These are phyloP conservation scores for Cercospora berteroae DNA, from an alignment of 2,329 filamentous ascomycete genomes.

Conservation along the genomic window DNA sequence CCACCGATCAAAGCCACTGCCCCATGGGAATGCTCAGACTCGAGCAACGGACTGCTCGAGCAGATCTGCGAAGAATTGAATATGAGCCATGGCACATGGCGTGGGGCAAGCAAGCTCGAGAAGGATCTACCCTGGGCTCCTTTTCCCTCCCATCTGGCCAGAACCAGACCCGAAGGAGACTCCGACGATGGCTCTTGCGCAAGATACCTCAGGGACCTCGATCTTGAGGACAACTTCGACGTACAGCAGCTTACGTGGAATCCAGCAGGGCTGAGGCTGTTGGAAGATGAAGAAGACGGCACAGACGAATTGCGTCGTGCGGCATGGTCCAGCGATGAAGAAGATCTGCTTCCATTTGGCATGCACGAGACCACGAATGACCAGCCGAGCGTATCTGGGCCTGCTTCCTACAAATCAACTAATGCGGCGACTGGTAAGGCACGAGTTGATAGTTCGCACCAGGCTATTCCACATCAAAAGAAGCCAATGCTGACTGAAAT, in stretches of 20 bases:
- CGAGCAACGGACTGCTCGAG: slow-evolving; percentile 33
- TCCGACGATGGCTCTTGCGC: slow-evolving; percentile 42
- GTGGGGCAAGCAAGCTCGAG: slow-evolving; percentile 41
- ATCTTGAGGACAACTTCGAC: slow-evolving; percentile 38
- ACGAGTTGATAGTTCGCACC: neutral
- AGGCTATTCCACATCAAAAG: neutral
- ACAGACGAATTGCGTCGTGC: slow-evolving; percentile 32
- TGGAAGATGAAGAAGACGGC: slow-evolving; percentile 42
- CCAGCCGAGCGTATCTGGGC: neutral
- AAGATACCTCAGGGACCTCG: slow-evolving; percentile 39
- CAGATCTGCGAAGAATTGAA: slow-evolving; percentile 26
- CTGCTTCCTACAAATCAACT: neutral
- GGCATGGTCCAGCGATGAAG: slow-evolving; percentile 13
- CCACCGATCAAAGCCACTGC: slow-evolving; percentile 44
- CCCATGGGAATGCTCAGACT: slow-evolving; percentile 47
- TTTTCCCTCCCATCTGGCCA: slow-evolving; percentile 45
- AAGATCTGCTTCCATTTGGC: neutral
- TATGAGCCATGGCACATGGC: slow-evolving; percentile 42
- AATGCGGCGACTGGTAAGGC: neutral
- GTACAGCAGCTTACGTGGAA: slow-evolving; percentile 50
- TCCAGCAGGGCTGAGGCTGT: slow-evolving; percentile 46
- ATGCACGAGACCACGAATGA: neutral
- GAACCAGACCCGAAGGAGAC: slow-evolving; percentile 42
- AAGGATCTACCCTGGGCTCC: slow-evolving; percentile 48
- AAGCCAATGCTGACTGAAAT: neutral